phyloP scores from a whole-genome alignment of 2,329 filamentous ascomycete species.

The Nothopassalora personata region DNA sequence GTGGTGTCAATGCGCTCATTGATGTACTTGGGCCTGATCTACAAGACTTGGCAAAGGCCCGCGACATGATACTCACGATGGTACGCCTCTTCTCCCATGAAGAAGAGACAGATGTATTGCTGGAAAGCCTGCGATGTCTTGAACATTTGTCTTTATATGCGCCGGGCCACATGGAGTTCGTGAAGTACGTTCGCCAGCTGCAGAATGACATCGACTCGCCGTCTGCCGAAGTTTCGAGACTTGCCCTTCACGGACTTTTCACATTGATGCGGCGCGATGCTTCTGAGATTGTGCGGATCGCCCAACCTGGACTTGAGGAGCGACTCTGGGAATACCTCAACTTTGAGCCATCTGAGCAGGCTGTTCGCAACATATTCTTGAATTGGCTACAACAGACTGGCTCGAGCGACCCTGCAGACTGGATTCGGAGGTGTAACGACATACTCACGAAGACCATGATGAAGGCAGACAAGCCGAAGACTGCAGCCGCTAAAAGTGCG shows the following conservation, averaged over 20 bases:
- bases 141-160: conserved; percentile 93
- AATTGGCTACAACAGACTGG: conserved; percentile 94
- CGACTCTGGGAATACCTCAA: conserved; percentile 89
- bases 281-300: conserved; percentile 70
- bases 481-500: conserved; percentile 38
- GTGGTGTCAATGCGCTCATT: conserved; percentile 90
- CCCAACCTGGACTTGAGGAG: conserved; percentile 76
- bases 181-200: conserved; percentile 73
- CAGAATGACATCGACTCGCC: conserved; percentile 71
- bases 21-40: conserved; percentile 94
- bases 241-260: conserved; percentile 81
- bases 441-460: conserved; percentile 82
- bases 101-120: conserved; percentile 64
- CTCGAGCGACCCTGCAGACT: conserved; percentile 69
- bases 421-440: conserved; percentile 83
- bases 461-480: conserved; percentile 50
- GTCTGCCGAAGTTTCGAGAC: conserved; percentile 66
- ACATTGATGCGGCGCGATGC: conserved; percentile 93
- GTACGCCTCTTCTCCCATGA: conserved; percentile 70
- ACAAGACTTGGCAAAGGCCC: conserved; percentile 85
- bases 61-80: conserved; percentile 83
- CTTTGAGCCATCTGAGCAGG: conserved; percentile 65
- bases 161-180: conserved; percentile 77
- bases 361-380: conserved; percentile 78
- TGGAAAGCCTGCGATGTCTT: conserved; percentile 73